Conservation (phyloP, 176 grass and related monocot species). For the Pontederia crassipes region DNA sequence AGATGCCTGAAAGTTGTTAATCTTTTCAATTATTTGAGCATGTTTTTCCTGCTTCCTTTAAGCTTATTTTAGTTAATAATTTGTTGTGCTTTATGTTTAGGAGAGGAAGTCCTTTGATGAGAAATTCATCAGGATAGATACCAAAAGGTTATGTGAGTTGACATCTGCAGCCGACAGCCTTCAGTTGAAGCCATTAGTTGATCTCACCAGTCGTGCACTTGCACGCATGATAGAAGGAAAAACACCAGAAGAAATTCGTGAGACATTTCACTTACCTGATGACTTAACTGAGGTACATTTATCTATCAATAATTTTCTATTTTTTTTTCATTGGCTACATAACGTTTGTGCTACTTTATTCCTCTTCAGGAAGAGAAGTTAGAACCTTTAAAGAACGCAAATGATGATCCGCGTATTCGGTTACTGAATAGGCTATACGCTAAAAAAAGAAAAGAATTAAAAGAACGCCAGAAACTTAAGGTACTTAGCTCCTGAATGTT, state of each 20-base stretch:
- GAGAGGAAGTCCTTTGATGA: constrained; percentile 90
- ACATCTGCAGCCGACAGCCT: constrained; percentile 96
- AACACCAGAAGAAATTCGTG: constrained; percentile 96
- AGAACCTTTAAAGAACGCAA: constrained; percentile 97
- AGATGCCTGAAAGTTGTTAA: too few species aligned
- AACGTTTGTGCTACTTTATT: constrained; percentile 16
- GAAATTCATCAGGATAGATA: constrained; percentile 90
- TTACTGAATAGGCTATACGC: constrained; percentile 95
- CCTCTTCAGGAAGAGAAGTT: constrained; percentile 89
- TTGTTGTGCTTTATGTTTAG: constrained; percentile 4
- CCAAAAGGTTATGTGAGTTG: constrained; percentile 87
- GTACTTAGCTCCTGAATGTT: constrained; percentile 21
- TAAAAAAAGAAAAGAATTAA: constrained; percentile 94
- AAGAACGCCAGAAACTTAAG: constrained; percentile 89
- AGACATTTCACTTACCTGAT: constrained; percentile 97
- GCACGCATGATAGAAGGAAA: constrained; percentile 98
- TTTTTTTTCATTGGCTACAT: constrained; percentile 17
- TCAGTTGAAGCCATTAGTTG: constrained; percentile 89
- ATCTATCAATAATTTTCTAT: background rate
- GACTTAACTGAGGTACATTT: constrained; percentile 79
- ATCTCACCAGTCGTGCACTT: constrained; percentile 94
- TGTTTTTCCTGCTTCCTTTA: too few species aligned
- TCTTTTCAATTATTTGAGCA: too few species aligned
- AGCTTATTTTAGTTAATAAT: background rate
- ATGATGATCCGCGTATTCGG: constrained; percentile 92